Base-by-base conservation (phyloP, 1,139 yeast species). In the Suhomyces bolitotheri region DNA sequence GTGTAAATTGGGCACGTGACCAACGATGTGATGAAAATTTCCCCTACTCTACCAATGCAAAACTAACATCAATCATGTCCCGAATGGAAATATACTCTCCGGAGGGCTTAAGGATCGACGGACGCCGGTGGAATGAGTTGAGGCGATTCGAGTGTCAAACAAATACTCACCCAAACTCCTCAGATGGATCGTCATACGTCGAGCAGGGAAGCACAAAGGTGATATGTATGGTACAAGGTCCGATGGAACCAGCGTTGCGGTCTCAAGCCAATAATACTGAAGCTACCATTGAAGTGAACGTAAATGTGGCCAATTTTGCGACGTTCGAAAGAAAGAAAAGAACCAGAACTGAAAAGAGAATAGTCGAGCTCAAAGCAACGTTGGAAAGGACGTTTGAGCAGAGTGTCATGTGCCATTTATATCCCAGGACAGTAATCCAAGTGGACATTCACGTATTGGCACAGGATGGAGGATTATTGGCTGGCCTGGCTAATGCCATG, bases 161-260 rank as follows among this genome's bases (percentile, higher is more conserved):
- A 42, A 87, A 88, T 52, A 88, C 97, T 1, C 97, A 90, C 53
- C 90, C 96, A 7, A 78, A 75, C 50, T 78, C 95, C 1, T 76
- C 92, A 3, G 97, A 92, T 59, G 98, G 98, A 4, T 89, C 97
- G 2, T 81, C 97, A 2, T 85, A 82, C 50, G 80, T 92, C 14
- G 95, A 90, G 59, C 95, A 85, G 62, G 98, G 99, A 16, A 86
- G 88, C 48, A 82, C 97, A 30, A 88, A 88, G 58, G 86, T 89
- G 22, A 76, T 89, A 31, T 88, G 97, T 48, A 73, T 82, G 49
- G 90, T 92, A 2, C 78, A 78, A 43, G 98, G 98, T 1, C 98
- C 98, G 1, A 80, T 75, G 71, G 97, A 87, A 57, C 96, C 94
- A 5, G 67, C 68, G 12, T 52, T 71, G 29, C 53, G 68, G 59